Evolutionary conservation across 257 asterid genomes (phyloP).

Genomic region (Echium plantagineum): DNA sequence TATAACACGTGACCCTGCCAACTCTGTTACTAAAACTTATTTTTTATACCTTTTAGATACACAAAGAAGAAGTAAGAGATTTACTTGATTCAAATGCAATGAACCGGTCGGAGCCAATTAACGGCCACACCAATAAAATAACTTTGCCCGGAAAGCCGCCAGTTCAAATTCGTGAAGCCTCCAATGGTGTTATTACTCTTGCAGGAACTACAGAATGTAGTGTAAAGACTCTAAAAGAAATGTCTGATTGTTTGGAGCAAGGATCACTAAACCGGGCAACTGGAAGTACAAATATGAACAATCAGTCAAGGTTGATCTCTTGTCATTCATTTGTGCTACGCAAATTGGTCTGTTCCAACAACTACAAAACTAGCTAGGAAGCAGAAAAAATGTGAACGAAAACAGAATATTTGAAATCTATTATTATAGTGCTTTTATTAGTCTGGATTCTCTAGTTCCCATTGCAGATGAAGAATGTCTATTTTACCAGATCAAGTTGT

Average conservation of each 20-base stretch:
- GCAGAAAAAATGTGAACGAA: too few species aligned
- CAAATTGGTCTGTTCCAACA: too few species aligned
- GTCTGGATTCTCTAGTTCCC: too few species aligned
- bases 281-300: conserved; percentile 98
- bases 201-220: conserved; percentile 96
- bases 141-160: conserved; percentile 70
- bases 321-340: not conserved
- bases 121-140: conserved; percentile 66
- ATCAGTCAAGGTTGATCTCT: conserved; percentile 62
- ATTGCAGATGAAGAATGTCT: too few species aligned
- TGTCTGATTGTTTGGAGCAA: conserved; percentile 91
- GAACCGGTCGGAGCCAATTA: conserved; percentile 52
- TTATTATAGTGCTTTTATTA: too few species aligned
- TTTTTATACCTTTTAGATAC: conserved; percentile 52
- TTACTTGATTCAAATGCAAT: conserved; percentile 51
- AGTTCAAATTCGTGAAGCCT: conserved; percentile 95
- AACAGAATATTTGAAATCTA: too few species aligned
- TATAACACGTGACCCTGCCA: not conserved
- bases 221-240: conserved; percentile 77
- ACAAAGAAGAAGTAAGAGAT: conserved; percentile 97
- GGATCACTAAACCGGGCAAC: conserved; percentile 94
- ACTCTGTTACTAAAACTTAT: conserved; percentile 1
- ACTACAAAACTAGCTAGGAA: too few species aligned
- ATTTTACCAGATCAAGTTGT: too few species aligned
- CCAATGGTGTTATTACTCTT: conserved; percentile 87